phyloP scores from a whole-genome alignment of 75 land plant species.

The Cryptomeria japonica region DNA sequence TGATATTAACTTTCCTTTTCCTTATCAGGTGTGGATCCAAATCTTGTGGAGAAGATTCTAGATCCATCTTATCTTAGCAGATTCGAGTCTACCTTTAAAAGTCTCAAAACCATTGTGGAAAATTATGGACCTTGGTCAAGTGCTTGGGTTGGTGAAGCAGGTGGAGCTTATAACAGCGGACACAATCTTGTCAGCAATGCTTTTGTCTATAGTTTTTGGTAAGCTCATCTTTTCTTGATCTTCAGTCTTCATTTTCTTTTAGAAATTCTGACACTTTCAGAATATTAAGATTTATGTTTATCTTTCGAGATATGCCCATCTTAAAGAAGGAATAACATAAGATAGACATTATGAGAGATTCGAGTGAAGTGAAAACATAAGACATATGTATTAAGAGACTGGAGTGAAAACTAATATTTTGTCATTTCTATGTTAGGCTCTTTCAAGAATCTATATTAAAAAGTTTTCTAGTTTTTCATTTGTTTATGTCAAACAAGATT shows the following conservation, averaged over 20 bases:
- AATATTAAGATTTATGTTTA: neutral
- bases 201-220: constrained; percentile 91
- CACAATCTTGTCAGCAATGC: constrained; percentile 70
- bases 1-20: neutral
- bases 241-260: neutral
- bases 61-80: constrained; percentile 62
- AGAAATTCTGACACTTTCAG: neutral
- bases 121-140: constrained; percentile 27
- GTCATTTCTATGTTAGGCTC: neutral
- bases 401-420: neutral
- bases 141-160: constrained; percentile 95
- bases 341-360: neutral
- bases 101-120: constrained; percentile 44
- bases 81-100: constrained; percentile 38
- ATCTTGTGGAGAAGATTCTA: constrained; percentile 70
- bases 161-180: constrained; percentile 96
- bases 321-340: neutral
- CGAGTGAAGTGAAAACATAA: too few species aligned
- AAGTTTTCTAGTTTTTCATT: neutral
- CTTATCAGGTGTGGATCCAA: constrained; percentile 48
- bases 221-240: constrained; percentile 11
- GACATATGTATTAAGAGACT: neutral
- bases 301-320: neutral
- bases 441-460: neutral
- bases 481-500: neutral